These are phyloP conservation scores for Protea cynaroides DNA, from an alignment of 164 flowering plant species.

Conservation along the genomic window DNA sequence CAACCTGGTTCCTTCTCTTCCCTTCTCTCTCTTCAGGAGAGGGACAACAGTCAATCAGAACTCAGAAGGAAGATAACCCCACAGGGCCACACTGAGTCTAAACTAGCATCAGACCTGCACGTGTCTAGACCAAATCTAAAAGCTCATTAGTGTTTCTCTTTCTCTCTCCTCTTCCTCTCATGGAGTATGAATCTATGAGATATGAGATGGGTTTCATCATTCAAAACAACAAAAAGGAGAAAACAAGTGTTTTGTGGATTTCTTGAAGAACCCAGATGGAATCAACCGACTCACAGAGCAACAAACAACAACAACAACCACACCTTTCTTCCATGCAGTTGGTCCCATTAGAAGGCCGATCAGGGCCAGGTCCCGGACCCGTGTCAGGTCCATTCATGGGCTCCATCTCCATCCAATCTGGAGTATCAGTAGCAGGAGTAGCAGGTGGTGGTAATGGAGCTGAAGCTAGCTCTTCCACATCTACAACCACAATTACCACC, in stretches of 20 bases:
- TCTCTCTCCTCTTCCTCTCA: slow-evolving; percentile 2
- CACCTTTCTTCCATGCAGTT: slow-evolving; percentile 19
- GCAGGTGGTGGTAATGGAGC: background rate
- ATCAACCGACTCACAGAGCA: slow-evolving; percentile 29
- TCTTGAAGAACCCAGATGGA: slow-evolving; percentile 22
- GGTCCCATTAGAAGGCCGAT: slow-evolving; percentile 27
- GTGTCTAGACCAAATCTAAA: slow-evolving; percentile 1
- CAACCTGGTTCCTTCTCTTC: background rate
- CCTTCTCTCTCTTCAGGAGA: background rate
- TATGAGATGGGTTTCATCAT: slow-evolving; percentile 18
- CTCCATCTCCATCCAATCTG: slow-evolving; percentile 36
- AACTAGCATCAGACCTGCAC: background rate
- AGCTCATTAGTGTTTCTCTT: slow-evolving; percentile 6
- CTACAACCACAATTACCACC: slow-evolving; percentile 12
- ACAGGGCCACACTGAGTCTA: background rate
- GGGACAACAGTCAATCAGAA: slow-evolving; percentile 11
- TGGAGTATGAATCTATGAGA: background rate
- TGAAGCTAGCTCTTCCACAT: slow-evolving; percentile 1
- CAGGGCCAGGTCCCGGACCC: slow-evolving; percentile 9
- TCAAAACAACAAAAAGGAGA: background rate
- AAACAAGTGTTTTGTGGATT: background rate
- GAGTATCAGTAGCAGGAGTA: background rate
- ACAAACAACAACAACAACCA: slow-evolving; percentile 21
- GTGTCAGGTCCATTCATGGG: slow-evolving; percentile 28
- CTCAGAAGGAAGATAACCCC: slow-evolving; percentile 4